Conservation (phyloP, 1,139 yeast genomes). For the Pichia sp. region DNA sequence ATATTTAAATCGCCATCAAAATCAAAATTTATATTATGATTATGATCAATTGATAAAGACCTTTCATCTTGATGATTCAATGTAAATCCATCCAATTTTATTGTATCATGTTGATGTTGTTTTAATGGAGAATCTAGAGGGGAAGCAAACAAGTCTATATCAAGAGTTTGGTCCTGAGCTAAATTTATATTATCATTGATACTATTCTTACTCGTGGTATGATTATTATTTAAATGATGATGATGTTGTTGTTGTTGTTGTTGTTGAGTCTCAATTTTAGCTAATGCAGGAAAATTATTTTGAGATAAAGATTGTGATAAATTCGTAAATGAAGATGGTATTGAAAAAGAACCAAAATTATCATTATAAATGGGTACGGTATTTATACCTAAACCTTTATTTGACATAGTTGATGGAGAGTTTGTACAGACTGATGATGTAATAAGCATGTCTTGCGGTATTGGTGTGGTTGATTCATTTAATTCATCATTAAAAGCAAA, state of each 20-base stretch:
- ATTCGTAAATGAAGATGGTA: slow-evolving; percentile 18
- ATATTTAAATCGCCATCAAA: slow-evolving; percentile 26
- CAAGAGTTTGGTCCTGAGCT: background rate
- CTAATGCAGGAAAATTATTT: background rate
- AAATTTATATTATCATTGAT: background rate
- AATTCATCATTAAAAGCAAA: slow-evolving; percentile 1
- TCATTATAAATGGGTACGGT: slow-evolving; percentile 22
- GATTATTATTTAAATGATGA: too few species aligned
- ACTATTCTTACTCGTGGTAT: background rate
- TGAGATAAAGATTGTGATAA: background rate
- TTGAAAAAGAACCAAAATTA: slow-evolving; percentile 16
- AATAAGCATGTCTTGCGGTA: slow-evolving; percentile 14
- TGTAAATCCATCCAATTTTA: background rate
- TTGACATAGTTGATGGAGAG: slow-evolving; percentile 12
- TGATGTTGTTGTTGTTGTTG: background rate
- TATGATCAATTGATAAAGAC: slow-evolving; percentile 9
- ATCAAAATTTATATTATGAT: slow-evolving; percentile 18
- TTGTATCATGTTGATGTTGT: background rate
- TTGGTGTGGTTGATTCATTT: slow-evolving; percentile 9
- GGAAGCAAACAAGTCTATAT: slow-evolving; percentile 4
- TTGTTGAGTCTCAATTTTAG: background rate
- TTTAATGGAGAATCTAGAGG: slow-evolving; percentile 14
- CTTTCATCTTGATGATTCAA: slow-evolving; percentile 3
- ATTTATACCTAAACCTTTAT: slow-evolving; percentile 10
- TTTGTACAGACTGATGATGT: slow-evolving; percentile 15